phyloP scores from a whole-genome alignment of 352 stramenopile species.

The Phytophthora megakarya region DNA sequence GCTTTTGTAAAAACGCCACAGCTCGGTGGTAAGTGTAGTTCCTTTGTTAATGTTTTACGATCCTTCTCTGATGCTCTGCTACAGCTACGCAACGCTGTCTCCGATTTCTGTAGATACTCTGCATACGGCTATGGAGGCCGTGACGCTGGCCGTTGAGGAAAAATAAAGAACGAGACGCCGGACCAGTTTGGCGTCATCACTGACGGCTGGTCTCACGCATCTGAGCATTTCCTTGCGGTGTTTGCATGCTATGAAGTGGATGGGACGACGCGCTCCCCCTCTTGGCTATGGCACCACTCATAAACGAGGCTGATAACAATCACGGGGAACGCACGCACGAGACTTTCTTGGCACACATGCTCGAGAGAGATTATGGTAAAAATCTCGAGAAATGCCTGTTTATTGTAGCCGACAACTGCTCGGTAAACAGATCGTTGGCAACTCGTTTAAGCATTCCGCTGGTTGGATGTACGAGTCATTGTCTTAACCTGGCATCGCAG shows the following conservation, averaged over 20 bases:
- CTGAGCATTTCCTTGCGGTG: neutral
- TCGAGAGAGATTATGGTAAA: neutral
- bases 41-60: too few relatives aligned
- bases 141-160: too few relatives aligned
- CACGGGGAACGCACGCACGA: neutral
- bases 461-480: too few relatives aligned
- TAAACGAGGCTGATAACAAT: neutral
- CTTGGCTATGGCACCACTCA: neutral
- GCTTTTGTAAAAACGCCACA: too few relatives aligned
- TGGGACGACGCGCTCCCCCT: neutral
- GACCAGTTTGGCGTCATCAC: neutral
- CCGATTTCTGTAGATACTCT: too few relatives aligned
- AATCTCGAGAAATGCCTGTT: neutral
- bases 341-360: constrained; percentile 6
- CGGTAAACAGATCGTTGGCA: neutral
- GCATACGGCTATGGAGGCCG: too few relatives aligned
- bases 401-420: constrained; percentile 4
- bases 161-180: too few relatives aligned
- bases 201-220: neutral
- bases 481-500: too few relatives aligned
- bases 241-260: neutral
- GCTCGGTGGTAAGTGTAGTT: too few relatives aligned
- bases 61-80: too few relatives aligned
- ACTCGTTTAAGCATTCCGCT: too few relatives aligned
- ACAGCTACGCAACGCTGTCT: too few relatives aligned